A percentile compares a stretch with the other conserved stretches of the same genome.
Evolutionary conservation across 1,139 yeast genomes (phyloP).

Genomic region (Blastobotrys elegans): DNA sequence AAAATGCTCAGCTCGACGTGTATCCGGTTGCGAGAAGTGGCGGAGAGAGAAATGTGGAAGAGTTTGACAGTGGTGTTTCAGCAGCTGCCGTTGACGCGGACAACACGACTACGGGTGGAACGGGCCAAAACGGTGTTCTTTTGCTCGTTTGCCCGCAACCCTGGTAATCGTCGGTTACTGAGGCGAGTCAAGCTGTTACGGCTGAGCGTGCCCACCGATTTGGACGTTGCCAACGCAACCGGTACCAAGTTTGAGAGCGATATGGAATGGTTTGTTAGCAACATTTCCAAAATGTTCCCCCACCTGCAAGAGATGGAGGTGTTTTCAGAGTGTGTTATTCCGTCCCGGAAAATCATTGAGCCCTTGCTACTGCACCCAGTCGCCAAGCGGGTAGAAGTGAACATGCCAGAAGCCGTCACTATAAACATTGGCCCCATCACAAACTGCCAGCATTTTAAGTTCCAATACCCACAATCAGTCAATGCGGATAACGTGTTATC

Average conservation of each 20-base stretch:
- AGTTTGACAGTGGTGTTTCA: conserved; percentile 7
- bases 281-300: conserved; percentile 1
- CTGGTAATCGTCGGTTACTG: conserved; percentile 1
- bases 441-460: neutral
- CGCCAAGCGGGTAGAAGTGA: conserved; percentile 3
- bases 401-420: neutral
- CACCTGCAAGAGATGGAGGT: conserved; percentile 3
- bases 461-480: conserved; percentile 1
- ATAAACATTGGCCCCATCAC: neutral
- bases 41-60: conserved; percentile 10
- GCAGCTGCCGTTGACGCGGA: conserved; percentile 10
- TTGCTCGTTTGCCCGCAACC: conserved; percentile 5
- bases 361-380: conserved; percentile 3
- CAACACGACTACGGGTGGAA: conserved; percentile 7
- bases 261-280: conserved; percentile 5
- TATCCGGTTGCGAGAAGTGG: conserved; percentile 6
- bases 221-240: neutral
- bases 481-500: conserved; percentile 2
- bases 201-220: conserved; percentile 3
- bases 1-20: conserved; percentile 4
- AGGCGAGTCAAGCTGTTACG: neutral
- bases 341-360: neutral
- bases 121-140: conserved; percentile 3
- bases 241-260: conserved; percentile 5
- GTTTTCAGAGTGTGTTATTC: neutral